Evolutionary conservation across 2,329 filamentous ascomycete genomes (phyloP).

Genomic region (Fusarium sterilihyphosum): DNA sequence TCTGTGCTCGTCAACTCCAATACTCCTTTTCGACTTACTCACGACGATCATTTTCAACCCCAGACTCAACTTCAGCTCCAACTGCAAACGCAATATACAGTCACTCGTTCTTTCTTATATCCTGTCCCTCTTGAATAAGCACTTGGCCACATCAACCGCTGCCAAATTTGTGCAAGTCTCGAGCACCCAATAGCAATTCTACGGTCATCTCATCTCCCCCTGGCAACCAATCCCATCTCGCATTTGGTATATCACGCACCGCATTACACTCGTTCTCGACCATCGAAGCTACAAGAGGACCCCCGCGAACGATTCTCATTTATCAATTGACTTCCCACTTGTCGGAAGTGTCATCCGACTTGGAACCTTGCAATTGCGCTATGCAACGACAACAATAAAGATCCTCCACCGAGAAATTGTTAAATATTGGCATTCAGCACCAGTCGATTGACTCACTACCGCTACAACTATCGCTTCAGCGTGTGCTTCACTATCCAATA

Average conservation of each 20-base stretch:
- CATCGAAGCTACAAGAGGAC: background rate
- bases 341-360: background rate
- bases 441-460: background rate
- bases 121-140: background rate
- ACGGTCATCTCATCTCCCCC: constrained; percentile 30
- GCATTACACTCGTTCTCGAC: constrained; percentile 19
- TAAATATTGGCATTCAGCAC: constrained; percentile 10
- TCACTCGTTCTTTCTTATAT: constrained; percentile 11
- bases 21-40: constrained; percentile 13
- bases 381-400: constrained; percentile 25
- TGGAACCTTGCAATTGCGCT: background rate
- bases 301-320: constrained; percentile 23
- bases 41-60: constrained; percentile 30
- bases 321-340: constrained; percentile 4
- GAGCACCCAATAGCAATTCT: constrained; percentile 1
- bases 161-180: constrained; percentile 7
- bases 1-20: background rate
- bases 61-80: constrained; percentile 4
- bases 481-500: constrained; percentile 14
- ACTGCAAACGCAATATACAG: background rate
- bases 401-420: background rate
- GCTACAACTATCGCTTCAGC: constrained; percentile 4
- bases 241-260: constrained; percentile 22
- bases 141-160: constrained; percentile 8
- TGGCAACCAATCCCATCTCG: constrained; percentile 28